These are phyloP conservation scores for Mycena galopus DNA, from an alignment of 768 basidiomycete genomes.

Conservation along the genomic window DNA sequence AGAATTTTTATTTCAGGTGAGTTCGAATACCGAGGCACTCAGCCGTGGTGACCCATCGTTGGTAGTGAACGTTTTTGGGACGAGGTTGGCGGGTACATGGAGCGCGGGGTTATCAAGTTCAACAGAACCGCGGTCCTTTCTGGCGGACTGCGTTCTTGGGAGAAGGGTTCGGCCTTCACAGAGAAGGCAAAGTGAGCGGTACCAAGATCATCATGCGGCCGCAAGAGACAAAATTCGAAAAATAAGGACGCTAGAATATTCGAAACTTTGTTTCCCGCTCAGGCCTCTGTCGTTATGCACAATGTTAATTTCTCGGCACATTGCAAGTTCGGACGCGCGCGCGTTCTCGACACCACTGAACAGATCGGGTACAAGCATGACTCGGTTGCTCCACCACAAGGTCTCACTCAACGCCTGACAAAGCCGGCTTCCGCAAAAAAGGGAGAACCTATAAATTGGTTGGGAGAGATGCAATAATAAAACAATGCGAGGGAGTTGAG, in stretches of 20 bases:
- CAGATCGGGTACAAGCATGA: too few species aligned
- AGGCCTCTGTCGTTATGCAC: background rate
- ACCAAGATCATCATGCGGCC: constrained; percentile 23
- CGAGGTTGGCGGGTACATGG: background rate
- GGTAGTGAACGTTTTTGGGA: constrained; percentile 12
- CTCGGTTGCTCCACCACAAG: too few species aligned
- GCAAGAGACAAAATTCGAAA: background rate
- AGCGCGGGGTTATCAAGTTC: constrained; percentile 11
- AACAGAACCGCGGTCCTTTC: constrained; percentile 8
- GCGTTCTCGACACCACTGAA: too few species aligned
- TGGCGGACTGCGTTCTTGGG: constrained; percentile 21
- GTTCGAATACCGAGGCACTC: background rate
- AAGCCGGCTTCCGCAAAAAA: too few species aligned
- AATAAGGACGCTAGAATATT: too few species aligned
- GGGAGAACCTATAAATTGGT: background rate
- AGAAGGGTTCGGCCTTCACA: constrained; percentile 15
- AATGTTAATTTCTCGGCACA: too few species aligned
- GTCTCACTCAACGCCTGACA: background rate
- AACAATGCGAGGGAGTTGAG: background rate
- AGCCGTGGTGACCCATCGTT: background rate
- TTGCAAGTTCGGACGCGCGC: too few species aligned
- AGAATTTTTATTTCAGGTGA: background rate
- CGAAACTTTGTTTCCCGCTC: too few species aligned
- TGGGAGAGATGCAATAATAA: background rate
- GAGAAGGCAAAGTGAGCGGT: constrained; percentile 20